phyloP scores from a whole-genome alignment of 495 filamentous ascomycete genomes.

The Parathielavia appendiculata region DNA sequence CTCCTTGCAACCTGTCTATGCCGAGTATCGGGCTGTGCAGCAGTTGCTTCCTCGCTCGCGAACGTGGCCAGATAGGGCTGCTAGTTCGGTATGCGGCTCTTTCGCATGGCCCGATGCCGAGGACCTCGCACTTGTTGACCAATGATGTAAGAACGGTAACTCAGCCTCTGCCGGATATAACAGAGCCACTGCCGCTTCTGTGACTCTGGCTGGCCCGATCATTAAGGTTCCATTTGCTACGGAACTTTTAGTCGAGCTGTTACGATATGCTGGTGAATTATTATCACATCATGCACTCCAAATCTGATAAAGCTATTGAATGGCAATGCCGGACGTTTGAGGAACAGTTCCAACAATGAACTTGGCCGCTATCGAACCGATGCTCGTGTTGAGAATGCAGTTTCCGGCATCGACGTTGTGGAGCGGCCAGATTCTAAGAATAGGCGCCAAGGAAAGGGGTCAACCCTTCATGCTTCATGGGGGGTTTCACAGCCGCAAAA shows the following conservation, averaged over 20 bases:
- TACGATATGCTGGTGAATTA: neutral
- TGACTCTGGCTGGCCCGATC: no score
- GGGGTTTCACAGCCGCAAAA: slow-evolving; percentile 23
- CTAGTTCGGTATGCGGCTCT: neutral
- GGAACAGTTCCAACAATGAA: neutral
- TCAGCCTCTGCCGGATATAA: no score
- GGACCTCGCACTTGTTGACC: neutral
- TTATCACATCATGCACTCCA: no score
- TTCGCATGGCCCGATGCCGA: neutral
- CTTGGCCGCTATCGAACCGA: neutral
- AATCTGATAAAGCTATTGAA: slow-evolving; percentile 6
- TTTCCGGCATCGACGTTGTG: slow-evolving; percentile 8
- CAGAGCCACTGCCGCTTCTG: no score
- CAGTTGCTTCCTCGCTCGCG: neutral
- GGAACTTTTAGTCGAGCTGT: neutral
- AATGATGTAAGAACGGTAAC: neutral
- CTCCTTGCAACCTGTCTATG: neutral
- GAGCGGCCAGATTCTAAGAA: slow-evolving; percentile 11
- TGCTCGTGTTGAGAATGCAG: slow-evolving; percentile 3
- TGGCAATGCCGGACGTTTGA: slow-evolving; percentile 2
- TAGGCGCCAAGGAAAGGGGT: neutral
- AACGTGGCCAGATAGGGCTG: slow-evolving; percentile 1
- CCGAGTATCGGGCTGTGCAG: slow-evolving; percentile 1
- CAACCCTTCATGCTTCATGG: neutral
- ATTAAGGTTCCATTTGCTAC: neutral